A percentile compares a stretch with the other conserved stretches of the same genome.
Conservation (phyloP, 2,329 filamentous ascomycete genomes). For the Hysterium pulicare region DNA sequence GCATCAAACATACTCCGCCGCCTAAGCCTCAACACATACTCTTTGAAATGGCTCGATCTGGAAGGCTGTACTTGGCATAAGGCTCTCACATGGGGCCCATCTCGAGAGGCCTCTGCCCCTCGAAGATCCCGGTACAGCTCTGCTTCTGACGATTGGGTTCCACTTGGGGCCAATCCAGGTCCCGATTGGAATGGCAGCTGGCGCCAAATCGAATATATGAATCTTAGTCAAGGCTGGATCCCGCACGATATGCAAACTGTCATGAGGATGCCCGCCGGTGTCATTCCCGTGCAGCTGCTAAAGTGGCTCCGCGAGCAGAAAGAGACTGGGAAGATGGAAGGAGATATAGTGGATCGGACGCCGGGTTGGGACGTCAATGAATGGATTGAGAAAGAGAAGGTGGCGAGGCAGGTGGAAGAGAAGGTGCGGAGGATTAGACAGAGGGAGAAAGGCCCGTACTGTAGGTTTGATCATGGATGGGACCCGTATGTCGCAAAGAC, state of each 20-base stretch:
- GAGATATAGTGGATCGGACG: not conserved
- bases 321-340: conserved; percentile 20
- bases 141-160: conserved; percentile 11
- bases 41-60: conserved; percentile 60
- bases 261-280: conserved; percentile 33
- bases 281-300: conserved; percentile 32
- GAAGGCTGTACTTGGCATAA: conserved; percentile 59
- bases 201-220: conserved; percentile 43
- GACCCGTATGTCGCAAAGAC: no score
- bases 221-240: conserved; percentile 45
- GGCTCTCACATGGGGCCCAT: conserved; percentile 45
- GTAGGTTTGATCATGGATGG: conserved; percentile 37
- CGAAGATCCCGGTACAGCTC: not conserved
- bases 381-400: conserved; percentile 41
- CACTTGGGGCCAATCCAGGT: conserved; percentile 9
- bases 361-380: conserved; percentile 13
- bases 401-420: conserved; percentile 25
- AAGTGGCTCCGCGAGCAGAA: conserved; percentile 27
- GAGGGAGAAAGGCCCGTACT: conserved; percentile 28
- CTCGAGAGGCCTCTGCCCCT: no score
- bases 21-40: conserved; percentile 55
- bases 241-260: conserved; percentile 29
- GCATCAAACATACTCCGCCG: conserved; percentile 55
- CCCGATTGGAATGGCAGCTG: conserved; percentile 42
- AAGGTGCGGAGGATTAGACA: conserved; percentile 30